Base-by-base conservation (phyloP, 495 filamentous ascomycete genomes). In the Penicillium antarcticum region DNA sequence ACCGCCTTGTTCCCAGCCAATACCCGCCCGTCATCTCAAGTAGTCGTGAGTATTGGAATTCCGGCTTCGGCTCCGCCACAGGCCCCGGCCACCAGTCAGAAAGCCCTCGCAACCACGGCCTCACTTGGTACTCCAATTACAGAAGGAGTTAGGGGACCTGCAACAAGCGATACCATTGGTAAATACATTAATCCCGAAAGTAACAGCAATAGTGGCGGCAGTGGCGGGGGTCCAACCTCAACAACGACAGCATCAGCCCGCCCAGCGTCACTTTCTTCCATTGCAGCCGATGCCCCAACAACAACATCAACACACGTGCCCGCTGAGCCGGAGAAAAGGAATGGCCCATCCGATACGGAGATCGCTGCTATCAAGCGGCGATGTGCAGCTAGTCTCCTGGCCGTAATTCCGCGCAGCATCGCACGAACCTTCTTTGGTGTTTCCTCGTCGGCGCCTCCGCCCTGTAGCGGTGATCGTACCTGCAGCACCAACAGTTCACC, bases 1-100 rank as follows among this genome's bases (percentile, higher is more conserved):
- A 80, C 78, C 42, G 77, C 85, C 46, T 70, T 96, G 37, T 95
- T 95, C 65, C 91, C 92, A 23, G 81, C 85, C 71, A 92, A 94
- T 70, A 69, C 80, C 16, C 72, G 80, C 45, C 72, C 75, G 17
- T 40, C 36, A 43, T 44, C 64, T 32, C 45, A 45, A 42, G 55
- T 56, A 52, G 48, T 47, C 41, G 57, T 56, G n/a, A 58, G 51
- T 61, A 52, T 42, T 55, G 55, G 37, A 55, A 45, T 50, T 39
- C 53, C 53, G 49, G 50, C 49, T 47, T 54, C 63, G 49, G 48
- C 62, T 61, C 60, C 63, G 56, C 68, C 63, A 46, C 65, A 62
- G 51, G 43, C 61, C 23, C 52, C 64, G 42, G 56, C 58, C 34
- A 34, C 58, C 35, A 53, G 39, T 24, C 55, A 48, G 33, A 56